These are phyloP conservation scores for Boletus bicolor DNA, from an alignment of 768 basidiomycete genomes.

Conservation along the genomic window DNA sequence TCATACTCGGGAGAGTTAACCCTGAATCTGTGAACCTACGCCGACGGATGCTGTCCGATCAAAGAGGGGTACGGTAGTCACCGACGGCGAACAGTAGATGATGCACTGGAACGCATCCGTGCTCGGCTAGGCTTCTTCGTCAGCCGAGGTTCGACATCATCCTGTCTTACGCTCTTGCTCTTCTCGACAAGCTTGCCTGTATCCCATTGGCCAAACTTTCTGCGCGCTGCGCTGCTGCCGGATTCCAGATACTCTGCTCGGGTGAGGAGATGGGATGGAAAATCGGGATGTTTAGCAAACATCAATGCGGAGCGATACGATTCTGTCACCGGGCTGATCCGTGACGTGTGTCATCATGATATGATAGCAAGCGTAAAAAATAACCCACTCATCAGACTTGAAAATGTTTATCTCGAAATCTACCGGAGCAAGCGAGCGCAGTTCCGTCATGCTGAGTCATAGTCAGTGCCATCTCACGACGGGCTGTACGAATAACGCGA, in stretches of 20 bases:
- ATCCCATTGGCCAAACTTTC: constrained; percentile 71
- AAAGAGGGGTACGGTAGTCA: constrained; percentile 13
- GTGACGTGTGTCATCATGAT: constrained; percentile 14
- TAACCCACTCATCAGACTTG: constrained; percentile 67
- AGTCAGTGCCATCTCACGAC: constrained; percentile 14
- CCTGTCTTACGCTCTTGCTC: constrained; percentile 17
- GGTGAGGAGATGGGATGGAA: constrained; percentile 57
- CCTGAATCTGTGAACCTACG: constrained; percentile 18
- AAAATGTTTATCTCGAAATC: constrained; percentile 75
- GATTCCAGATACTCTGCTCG: constrained; percentile 82
- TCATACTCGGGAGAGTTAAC: constrained; percentile 11
- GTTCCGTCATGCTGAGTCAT: constrained; percentile 58
- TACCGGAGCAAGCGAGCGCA: constrained; percentile 78
- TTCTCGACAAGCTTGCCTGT: constrained; percentile 23
- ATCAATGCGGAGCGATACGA: constrained; percentile 58
- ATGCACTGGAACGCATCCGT: constrained; percentile 21
- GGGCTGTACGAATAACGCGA: constrained; percentile 12
- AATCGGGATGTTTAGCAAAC: constrained; percentile 53
- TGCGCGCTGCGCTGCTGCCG: constrained; percentile 70
- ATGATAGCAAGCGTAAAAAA: constrained; percentile 7
- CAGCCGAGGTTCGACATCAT: constrained; percentile 25
- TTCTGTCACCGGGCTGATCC: constrained; percentile 59
- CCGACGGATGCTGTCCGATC: constrained; percentile 3
- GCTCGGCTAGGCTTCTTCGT: constrained; percentile 28
- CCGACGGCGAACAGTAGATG: constrained; percentile 27